Percentiles rank a stretch among this genome's conserved stretches.
phyloP scores from a whole-genome alignment of 2,329 filamentous ascomycete genomes.

The Fusarium sp. region DNA sequence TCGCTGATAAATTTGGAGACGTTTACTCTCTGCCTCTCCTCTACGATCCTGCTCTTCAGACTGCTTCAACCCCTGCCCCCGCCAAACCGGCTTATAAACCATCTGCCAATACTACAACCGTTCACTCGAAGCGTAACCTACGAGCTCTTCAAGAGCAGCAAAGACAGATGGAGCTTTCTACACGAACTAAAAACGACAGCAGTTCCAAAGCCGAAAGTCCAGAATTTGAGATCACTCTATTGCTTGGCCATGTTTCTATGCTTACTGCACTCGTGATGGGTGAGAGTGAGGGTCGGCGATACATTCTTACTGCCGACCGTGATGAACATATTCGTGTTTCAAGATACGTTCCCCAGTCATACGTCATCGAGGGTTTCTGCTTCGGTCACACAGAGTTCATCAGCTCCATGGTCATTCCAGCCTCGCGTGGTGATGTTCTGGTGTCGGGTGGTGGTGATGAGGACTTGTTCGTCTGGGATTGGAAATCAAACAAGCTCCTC shows the following conservation, averaged over 20 bases:
- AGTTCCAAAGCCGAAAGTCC: constrained; percentile 51
- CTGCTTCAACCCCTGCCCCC: constrained; percentile 21
- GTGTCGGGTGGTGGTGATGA: constrained; percentile 90
- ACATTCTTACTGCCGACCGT: constrained; percentile 67
- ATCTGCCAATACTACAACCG: constrained; percentile 67
- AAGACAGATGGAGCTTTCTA: constrained; percentile 53
- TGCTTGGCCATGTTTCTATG: constrained; percentile 96
- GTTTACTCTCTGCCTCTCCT: constrained; percentile 86
- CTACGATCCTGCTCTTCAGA: constrained; percentile 34
- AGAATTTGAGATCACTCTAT: constrained; percentile 77
- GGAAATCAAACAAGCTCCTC: constrained; percentile 67
- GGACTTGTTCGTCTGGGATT: constrained; percentile 84
- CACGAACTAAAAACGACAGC: constrained; percentile 39
- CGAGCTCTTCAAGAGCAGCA: constrained; percentile 69
- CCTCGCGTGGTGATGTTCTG: constrained; percentile 67
- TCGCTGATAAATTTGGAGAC: constrained; percentile 96
- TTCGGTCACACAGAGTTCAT: constrained; percentile 90
- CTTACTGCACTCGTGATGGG: constrained; percentile 78
- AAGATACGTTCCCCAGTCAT: constrained; percentile 80
- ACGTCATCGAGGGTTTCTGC: constrained; percentile 90
- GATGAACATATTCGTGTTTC: constrained; percentile 88
- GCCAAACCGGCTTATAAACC: constrained; percentile 54
- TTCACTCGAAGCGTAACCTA: constrained; percentile 72
- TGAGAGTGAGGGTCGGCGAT: constrained; percentile 54
- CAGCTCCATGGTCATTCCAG: constrained; percentile 76